Conservation (phyloP, 805 yeast genomes). For the Pachysolen tannophilus region DNA sequence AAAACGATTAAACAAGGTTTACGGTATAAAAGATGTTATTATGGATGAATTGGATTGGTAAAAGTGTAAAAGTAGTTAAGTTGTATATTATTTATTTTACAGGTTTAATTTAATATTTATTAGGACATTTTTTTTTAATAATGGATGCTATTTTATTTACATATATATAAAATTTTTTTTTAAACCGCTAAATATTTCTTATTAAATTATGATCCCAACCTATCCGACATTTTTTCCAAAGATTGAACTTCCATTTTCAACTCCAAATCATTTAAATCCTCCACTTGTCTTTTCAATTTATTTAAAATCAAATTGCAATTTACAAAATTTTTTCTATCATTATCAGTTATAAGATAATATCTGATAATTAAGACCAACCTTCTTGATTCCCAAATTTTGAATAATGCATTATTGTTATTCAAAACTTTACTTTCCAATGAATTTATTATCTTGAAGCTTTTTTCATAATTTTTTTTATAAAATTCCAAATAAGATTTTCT, state of each 20-base stretch:
- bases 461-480: constrained; percentile 31
- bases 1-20: constrained; percentile 16
- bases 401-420: constrained; percentile 28
- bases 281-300: constrained; percentile 19
- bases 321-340: constrained; percentile 18
- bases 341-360: no score
- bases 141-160: neutral
- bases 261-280: constrained; percentile 26
- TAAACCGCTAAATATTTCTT: no score
- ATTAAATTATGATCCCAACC: no score
- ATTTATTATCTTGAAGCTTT: constrained; percentile 28
- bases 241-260: constrained; percentile 27
- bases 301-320: no score
- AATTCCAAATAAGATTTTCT: constrained; percentile 31
- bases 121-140: no score
- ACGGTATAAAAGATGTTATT: constrained; percentile 9
- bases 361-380: constrained; percentile 30
- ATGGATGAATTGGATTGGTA: no score
- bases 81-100: no score
- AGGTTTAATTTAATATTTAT: no score
- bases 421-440: constrained; percentile 18
- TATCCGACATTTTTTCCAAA: constrained; percentile 31
- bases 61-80: no score
- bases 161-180: constrained; percentile 1
- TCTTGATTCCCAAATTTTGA: constrained; percentile 32